Conservation (phyloP, 768 basidiomycete genomes). For the Mrakia gelida region DNA sequence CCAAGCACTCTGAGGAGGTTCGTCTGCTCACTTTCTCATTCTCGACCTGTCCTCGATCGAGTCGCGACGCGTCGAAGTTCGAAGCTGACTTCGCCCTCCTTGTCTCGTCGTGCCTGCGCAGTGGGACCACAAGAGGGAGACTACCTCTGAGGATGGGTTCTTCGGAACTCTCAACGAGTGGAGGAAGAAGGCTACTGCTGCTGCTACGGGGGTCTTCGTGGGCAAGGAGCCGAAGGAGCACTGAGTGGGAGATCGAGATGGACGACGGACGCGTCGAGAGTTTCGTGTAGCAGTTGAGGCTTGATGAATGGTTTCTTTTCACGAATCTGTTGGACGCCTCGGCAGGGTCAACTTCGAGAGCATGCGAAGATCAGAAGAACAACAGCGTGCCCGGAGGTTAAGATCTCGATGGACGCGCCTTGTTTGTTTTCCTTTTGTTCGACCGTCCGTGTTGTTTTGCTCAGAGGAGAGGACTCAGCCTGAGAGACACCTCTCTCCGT, state of each 20-base stretch:
- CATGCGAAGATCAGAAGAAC: not conserved
- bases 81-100: too few relatives aligned
- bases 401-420: not conserved
- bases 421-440: not conserved
- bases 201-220: slow-evolving; percentile 21
- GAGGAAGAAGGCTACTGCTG: slow-evolving; percentile 41
- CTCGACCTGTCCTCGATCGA: too few relatives aligned
- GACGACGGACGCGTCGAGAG: not conserved
- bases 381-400: not conserved
- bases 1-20: slow-evolving; percentile 35
- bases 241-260: not conserved
- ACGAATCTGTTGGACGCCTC: too few relatives aligned
- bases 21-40: slow-evolving; percentile 20
- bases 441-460: not conserved
- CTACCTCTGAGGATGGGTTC: slow-evolving; percentile 41
- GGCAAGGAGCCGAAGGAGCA: slow-evolving; percentile 5
- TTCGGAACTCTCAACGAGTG: slow-evolving; percentile 41
- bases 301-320: too few relatives aligned
- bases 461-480: too few relatives aligned
- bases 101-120: slow-evolving; percentile 35
- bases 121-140: slow-evolving; percentile 42
- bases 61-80: not conserved
- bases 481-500: too few relatives aligned
- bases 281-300: too few relatives aligned
- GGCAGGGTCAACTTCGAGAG: too few relatives aligned